Base-by-base conservation (phyloP, 768 basidiomycete species). In the Tulasnella sp. region DNA sequence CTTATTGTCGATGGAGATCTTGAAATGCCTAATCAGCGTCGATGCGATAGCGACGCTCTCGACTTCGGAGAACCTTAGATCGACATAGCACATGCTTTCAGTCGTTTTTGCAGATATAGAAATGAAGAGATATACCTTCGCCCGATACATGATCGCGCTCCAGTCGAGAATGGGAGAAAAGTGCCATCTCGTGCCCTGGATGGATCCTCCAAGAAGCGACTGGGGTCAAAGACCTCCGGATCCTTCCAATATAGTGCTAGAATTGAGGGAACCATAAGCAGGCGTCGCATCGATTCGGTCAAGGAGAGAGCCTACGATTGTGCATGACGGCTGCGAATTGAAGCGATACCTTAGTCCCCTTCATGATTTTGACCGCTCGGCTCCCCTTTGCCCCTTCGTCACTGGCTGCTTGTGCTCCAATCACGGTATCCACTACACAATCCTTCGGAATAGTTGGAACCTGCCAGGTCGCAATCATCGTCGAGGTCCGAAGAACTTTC, bases 241-340 rank as follows among this genome's bases (percentile, higher is more conserved):
- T 60, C 34, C 19, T 49, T 38, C 59, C 59, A 60, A 43, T 60
- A 60, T 17, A 29, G 48, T 21, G 53, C 53, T 54, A 21, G 38
- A 19, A 38, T 12, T 21, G 25, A 48, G 15, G 34, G 12, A 12
- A 41, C 24, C 11, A n/a, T 15, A 2, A 15, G 31, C n/a, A 2
- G 15, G 3, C n/a, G 15, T 3, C 3, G 22, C 7, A 19, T 19
- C 34, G 9, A n/a, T 24, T 45, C 31, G 21, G 49, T 45, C 19
- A 29, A 42, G 19, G 34, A 7, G 5, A 7, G 15, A 38, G 34
- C 34, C 34, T 38, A 38, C 34, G 57, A 41, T 59, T 59, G 46
- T 50, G 41, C 12, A 34, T 30, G 25, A 59, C 24, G 17, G 46
- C 46, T 31, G 45, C 21, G 19, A 41, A 27, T 10, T 59, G 25